phyloP scores from a whole-genome alignment of 1,284 basidiomycete species.

The Ceratobasidium sp. region DNA sequence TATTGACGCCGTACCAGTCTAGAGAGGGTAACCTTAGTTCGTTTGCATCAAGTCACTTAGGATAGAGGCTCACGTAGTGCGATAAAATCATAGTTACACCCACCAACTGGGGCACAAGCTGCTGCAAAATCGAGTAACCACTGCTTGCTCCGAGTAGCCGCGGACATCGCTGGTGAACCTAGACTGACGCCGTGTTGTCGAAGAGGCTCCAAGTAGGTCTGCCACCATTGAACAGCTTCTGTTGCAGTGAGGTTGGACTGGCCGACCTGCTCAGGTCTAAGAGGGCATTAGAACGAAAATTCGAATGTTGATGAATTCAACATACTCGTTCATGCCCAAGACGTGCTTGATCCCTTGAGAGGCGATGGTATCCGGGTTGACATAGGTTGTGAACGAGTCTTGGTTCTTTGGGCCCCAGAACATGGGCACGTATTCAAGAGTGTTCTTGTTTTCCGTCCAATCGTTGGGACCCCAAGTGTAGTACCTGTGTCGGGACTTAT shows the following conservation, averaged over 20 bases:
- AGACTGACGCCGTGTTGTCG: slow-evolving; percentile 57
- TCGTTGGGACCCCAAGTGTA: slow-evolving; percentile 48
- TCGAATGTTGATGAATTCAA: neutral
- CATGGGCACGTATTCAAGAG: slow-evolving; percentile 59
- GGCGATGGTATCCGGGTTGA: slow-evolving; percentile 56
- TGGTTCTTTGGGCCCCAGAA: slow-evolving; percentile 59
- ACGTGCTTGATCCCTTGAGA: slow-evolving; percentile 54
- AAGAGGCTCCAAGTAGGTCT: slow-evolving; percentile 52
- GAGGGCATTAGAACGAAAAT: no score
- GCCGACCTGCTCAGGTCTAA: slow-evolving; percentile 36
- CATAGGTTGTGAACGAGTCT: slow-evolving; percentile 54
- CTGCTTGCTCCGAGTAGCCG: slow-evolving; percentile 59
- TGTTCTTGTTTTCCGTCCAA: slow-evolving; percentile 36
- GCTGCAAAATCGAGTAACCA: slow-evolving; percentile 63
- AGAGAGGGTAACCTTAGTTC: neutral
- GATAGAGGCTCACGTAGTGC: slow-evolving; percentile 58
- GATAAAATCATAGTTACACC: slow-evolving; percentile 64
- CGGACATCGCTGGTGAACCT: slow-evolving; percentile 63
- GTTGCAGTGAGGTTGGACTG: slow-evolving; percentile 44
- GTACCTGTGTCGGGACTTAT: slow-evolving; percentile 32
- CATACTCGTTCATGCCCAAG: slow-evolving; percentile 59
- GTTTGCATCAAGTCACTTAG: neutral
- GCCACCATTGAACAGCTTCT: slow-evolving; percentile 54
- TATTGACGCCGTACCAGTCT: slow-evolving; percentile 72
- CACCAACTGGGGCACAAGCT: slow-evolving; percentile 58